A percentile compares a stretch with the other conserved stretches of the same genome.
These are phyloP conservation scores for Rickenella mellea DNA, from an alignment of 768 basidiomycete genomes.

Conservation along the genomic window DNA sequence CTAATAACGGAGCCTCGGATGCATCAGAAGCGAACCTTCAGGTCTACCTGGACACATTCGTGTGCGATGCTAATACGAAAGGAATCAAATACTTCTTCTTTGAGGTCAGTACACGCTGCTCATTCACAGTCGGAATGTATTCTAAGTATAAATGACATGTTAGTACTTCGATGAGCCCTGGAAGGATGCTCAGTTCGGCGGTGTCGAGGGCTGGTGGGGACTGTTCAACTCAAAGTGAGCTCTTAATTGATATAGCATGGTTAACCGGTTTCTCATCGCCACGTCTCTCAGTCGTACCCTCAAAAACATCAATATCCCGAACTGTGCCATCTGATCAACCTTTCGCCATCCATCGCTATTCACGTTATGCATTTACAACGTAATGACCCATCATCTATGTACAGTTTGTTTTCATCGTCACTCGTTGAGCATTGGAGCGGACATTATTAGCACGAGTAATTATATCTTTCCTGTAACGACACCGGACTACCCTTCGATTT, in stretches of 20 bases:
- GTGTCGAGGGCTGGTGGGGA: constrained; percentile 14
- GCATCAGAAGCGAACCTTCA: constrained; percentile 61
- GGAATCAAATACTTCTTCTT: constrained; percentile 85
- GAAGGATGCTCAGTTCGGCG: constrained; percentile 6
- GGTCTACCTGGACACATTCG: constrained; percentile 77
- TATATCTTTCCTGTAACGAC: no score
- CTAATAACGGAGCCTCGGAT: constrained; percentile 55
- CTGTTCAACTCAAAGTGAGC: constrained; percentile 15
- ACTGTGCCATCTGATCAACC: constrained; percentile 28
- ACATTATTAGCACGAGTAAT: no score
- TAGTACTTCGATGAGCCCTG: constrained; percentile 35
- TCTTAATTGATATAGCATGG: constrained; percentile 1
- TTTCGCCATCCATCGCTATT: background rate
- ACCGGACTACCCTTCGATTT: no score
- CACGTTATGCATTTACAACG: no score
- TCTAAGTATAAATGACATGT: constrained; percentile 10
- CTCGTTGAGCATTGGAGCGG: no score
- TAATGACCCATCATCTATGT: no score
- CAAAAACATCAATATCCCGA: constrained; percentile 61
- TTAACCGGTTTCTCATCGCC: no score
- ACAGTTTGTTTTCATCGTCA: no score
- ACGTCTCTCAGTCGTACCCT: constrained; percentile 50
- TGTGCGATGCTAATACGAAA: constrained; percentile 79
- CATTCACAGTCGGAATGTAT: background rate
- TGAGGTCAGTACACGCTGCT: constrained; percentile 37